phyloP scores from a whole-genome alignment of 345 rosid species.

The Cochlearia excelsa region DNA sequence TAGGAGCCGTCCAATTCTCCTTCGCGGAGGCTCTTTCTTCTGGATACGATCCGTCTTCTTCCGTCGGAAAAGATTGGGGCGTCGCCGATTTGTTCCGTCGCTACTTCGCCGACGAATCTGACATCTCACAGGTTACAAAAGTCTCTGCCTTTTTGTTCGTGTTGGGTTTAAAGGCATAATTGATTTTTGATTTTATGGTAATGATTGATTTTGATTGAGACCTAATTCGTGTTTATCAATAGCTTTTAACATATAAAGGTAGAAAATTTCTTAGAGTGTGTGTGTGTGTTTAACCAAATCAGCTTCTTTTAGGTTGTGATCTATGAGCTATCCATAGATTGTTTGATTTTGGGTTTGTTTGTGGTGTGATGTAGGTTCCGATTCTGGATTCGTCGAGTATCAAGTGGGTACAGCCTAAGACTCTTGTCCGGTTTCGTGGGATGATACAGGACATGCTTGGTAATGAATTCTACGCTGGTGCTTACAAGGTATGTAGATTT shows the following conservation, averaged over 20 bases:
- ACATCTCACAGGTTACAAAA: constrained; percentile 50
- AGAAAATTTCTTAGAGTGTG: not conserved
- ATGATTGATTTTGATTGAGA: not conserved
- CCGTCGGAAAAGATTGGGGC: not conserved
- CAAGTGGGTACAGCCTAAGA: constrained; percentile 58
- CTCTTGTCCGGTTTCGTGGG: constrained; percentile 79
- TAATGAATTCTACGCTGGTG: constrained; percentile 91
- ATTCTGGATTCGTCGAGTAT: constrained; percentile 49
- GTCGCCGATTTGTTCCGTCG: constrained; percentile 66
- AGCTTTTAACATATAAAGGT: not conserved
- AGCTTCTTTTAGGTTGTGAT: constrained; percentile 10
- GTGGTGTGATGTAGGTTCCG: constrained; percentile 51
- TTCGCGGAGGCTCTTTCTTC: constrained; percentile 68
- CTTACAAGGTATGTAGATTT: constrained; percentile 52
- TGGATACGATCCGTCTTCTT: constrained; percentile 58
- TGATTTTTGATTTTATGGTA: not conserved
- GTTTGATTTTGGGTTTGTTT: not conserved
- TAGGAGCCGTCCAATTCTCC: constrained; percentile 79
- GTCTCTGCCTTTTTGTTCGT: no score
- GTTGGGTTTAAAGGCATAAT: not conserved
- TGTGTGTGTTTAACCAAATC: not conserved
- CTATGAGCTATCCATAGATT: constrained; percentile 9
- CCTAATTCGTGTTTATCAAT: not conserved
- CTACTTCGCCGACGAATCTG: constrained; percentile 60
- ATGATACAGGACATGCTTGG: constrained; percentile 99